Base-by-base conservation (phyloP, 2,329 filamentous ascomycete species). In the Juglanconis juglandina region DNA sequence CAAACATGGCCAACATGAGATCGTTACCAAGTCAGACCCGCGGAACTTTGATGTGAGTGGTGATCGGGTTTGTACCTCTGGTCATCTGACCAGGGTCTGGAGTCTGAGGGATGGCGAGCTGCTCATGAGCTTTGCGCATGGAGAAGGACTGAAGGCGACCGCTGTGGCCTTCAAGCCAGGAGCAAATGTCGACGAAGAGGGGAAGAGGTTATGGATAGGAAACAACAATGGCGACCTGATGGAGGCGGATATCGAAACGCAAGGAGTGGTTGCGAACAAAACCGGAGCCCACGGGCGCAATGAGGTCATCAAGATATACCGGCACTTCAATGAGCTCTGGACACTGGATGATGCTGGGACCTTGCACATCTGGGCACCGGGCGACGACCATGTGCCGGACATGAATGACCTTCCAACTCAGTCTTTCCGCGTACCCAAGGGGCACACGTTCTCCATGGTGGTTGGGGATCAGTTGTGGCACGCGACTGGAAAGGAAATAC, bases 291-390 rank as follows among this genome's bases (percentile, higher is more conserved):
- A 98, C 68, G 86, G 87, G 7, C 86, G 91, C 47, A 83, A 87
- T 63, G 91, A 96, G 66, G 84, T 99, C 54, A 84, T 91, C 64
- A 91, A 87, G 67, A 96, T 99, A 47, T 89, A 91, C 70, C 87
- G 95, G 44, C 89, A 96, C 72, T 88, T 86, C 64, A 91, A 92
- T 66, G 91, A 97, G 69, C 85, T 99, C 72, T 99, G 95, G 95
- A 93, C 93, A 0, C 74, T 99, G 52, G 95, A 98, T 71, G 93
- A 97, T 65, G 87, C 89, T 51, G 95, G 95, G 10, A 90, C 89
- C 50, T 77, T 99, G 13, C 87, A 92, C 66, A 84, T 98, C 5
- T 99, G 95, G 95, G 87, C 86, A 1, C 88, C 93, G 4, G 90
- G 92, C 67, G 75, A 75, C 50, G 84, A 84, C 5, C 88, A 89